A percentile compares a stretch with the other conserved stretches of the same genome.
Conservation (phyloP, 2,329 filamentous ascomycete genomes). For the Cordyceps militaris region DNA sequence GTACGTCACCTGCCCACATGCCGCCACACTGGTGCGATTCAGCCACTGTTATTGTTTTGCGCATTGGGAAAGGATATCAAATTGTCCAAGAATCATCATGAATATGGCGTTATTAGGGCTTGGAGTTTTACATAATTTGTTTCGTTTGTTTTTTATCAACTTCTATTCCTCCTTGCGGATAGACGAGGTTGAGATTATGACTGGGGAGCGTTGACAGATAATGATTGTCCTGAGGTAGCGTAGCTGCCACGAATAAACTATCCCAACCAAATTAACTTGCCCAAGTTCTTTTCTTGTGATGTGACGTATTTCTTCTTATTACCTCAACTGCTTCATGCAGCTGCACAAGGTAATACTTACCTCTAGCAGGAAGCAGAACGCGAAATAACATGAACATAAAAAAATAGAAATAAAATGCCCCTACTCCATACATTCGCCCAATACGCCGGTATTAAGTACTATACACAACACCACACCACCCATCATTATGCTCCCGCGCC, state of each 20-base stretch:
- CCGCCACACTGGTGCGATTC: not conserved
- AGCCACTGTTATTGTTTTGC: not conserved
- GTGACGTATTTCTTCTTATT: no score
- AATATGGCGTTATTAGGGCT: slow-evolving; percentile 4
- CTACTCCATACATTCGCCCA: not conserved
- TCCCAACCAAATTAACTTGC: not conserved
- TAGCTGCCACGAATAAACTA: slow-evolving; percentile 8
- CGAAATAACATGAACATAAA: no score
- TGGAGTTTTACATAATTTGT: slow-evolving; percentile 1
- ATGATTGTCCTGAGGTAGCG: not conserved
- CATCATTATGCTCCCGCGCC: not conserved
- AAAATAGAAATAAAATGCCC: not conserved
- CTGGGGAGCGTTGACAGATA: not conserved
- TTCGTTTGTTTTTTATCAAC: slow-evolving; percentile 2
- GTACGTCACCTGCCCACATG: not conserved
- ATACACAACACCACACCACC: not conserved
- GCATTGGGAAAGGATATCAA: slow-evolving; percentile 6
- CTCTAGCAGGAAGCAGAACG: no score
- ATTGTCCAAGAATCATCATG: slow-evolving; percentile 10
- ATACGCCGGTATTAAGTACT: not conserved
- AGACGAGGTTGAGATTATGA: not conserved
- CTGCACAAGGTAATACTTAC: no score
- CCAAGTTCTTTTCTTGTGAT: no score
- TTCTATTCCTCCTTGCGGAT: not conserved
- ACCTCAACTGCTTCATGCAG: no score